phyloP scores from a whole-genome alignment of 192 early-diverging fungal species.

The Fimicolochytrium jonesii region DNA sequence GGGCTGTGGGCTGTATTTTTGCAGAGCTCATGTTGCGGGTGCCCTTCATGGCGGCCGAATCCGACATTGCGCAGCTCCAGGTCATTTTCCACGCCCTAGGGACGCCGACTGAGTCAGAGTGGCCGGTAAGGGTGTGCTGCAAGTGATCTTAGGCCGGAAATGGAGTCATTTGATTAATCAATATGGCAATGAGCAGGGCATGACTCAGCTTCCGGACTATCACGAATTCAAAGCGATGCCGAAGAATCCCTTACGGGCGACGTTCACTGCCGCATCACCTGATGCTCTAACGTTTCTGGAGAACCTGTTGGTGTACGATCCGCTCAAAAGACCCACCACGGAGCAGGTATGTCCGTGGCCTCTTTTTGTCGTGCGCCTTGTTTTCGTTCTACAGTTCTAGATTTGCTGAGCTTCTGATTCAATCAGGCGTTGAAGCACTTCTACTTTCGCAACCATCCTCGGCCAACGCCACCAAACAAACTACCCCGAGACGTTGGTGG shows the following conservation, averaged over 20 bases:
- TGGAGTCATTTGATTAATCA: neutral
- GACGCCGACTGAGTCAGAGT: slow-evolving; percentile 74
- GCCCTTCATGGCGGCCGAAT: slow-evolving; percentile 82
- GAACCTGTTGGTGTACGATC: slow-evolving; percentile 83
- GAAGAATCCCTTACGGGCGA: slow-evolving; percentile 59
- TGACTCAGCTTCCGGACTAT: slow-evolving; percentile 66
- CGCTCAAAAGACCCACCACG: slow-evolving; percentile 72
- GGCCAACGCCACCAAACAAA: slow-evolving; percentile 63
- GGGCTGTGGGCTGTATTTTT: slow-evolving; percentile 98
- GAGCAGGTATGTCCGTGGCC: slow-evolving; percentile 65
- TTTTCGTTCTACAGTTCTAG: neutral
- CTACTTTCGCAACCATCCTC: slow-evolving; percentile 70
- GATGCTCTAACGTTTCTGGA: slow-evolving; percentile 86
- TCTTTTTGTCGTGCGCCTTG: neutral
- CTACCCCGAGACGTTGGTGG: slow-evolving; percentile 51
- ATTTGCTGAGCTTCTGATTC: neutral
- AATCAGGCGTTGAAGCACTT: slow-evolving; percentile 61
- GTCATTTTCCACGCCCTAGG: slow-evolving; percentile 79
- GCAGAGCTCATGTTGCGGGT: slow-evolving; percentile 91
- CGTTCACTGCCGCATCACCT: slow-evolving; percentile 79
- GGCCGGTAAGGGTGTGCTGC: slow-evolving; percentile 71
- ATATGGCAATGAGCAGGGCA: slow-evolving; percentile 40
- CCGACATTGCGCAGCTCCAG: slow-evolving; percentile 86
- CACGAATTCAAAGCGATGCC: slow-evolving; percentile 71
- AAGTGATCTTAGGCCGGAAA: no score